These are phyloP conservation scores for Rhizophora apiculata DNA, from an alignment of 345 rosid genomes.

Conservation along the genomic window DNA sequence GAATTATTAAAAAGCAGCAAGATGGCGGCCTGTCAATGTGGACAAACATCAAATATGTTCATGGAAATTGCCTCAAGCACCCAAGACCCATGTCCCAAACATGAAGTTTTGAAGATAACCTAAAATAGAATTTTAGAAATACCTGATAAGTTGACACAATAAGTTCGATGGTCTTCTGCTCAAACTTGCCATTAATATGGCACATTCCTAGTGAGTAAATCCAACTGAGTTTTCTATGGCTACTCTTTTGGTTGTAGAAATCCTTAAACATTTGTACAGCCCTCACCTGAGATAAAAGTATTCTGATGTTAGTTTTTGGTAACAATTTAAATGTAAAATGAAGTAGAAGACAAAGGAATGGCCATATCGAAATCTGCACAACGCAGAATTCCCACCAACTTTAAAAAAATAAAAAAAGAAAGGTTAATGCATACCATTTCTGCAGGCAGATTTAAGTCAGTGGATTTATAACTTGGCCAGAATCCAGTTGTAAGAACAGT, in stretches of 20 bases:
- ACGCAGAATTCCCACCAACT: no score
- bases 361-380: no score
- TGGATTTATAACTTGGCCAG: conserved; percentile 90
- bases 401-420: background rate
- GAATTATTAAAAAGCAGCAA: conserved; percentile 78
- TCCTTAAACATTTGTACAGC: conserved; percentile 63
- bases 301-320: no score
- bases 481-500: conserved; percentile 86
- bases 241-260: conserved; percentile 57
- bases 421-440: conserved; percentile 55
- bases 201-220: conserved; percentile 65
- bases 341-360: background rate
- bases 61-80: background rate
- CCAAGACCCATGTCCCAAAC: background rate
- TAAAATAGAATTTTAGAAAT: background rate
- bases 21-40: conserved; percentile 64
- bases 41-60: background rate
- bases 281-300: conserved; percentile 48
- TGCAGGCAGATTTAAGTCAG: conserved; percentile 69
- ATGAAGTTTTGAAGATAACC: no score
- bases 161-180: conserved; percentile 56
- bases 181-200: conserved; percentile 58
- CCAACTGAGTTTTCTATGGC: conserved; percentile 72
- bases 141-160: conserved; percentile 86
- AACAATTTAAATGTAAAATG: background rate